phyloP scores from a whole-genome alignment of 2,329 filamentous ascomycete species.

The Colletotrichum sp. region DNA sequence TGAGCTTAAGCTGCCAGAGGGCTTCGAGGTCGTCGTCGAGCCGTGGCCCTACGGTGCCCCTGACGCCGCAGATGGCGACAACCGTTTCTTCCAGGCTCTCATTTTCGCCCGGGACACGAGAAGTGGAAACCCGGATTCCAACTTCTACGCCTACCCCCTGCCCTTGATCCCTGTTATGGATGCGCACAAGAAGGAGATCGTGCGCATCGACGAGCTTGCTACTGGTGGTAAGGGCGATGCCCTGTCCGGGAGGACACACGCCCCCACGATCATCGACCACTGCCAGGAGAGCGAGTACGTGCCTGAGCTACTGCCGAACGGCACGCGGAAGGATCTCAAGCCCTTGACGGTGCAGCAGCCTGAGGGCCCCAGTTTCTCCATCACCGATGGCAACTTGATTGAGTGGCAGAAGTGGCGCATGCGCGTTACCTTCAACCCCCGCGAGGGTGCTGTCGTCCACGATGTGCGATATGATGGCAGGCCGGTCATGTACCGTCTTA shows the following conservation, averaged over 20 bases:
- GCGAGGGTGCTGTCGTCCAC: conserved; percentile 65
- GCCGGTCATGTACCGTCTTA: conserved; percentile 61
- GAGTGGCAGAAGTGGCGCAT: conserved; percentile 64
- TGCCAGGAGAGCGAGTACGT: conserved; percentile 41
- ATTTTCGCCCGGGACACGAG: conserved; percentile 35
- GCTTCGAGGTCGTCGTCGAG: conserved; percentile 48
- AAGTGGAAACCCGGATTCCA: conserved; percentile 44
- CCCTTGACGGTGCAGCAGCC: conserved; percentile 67
- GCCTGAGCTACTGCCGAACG: conserved; percentile 44
- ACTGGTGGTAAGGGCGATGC: conserved; percentile 35
- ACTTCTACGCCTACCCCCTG: conserved; percentile 55
- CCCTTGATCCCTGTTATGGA: conserved; percentile 50
- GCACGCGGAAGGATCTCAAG: conserved; percentile 58
- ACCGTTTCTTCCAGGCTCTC: conserved; percentile 36
- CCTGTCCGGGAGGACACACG: conserved; percentile 19
- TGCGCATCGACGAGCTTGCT: conserved; percentile 38
- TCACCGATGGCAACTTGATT: conserved; percentile 40
- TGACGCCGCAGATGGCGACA: conserved; percentile 32
- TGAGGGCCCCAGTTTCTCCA: conserved; percentile 63
- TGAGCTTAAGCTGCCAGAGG: conserved; percentile 30
- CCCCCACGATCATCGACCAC: conserved; percentile 30
- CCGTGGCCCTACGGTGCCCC: conserved; percentile 40
- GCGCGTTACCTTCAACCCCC: conserved; percentile 62
- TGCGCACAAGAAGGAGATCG: conserved; percentile 30
- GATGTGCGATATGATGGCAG: conserved; percentile 63